Evolutionary conservation across 495 filamentous ascomycete genomes (phyloP), one percentile per base, ranked within the genome.

Genomic region (Aspergillus carlsbadensis): DNA sequence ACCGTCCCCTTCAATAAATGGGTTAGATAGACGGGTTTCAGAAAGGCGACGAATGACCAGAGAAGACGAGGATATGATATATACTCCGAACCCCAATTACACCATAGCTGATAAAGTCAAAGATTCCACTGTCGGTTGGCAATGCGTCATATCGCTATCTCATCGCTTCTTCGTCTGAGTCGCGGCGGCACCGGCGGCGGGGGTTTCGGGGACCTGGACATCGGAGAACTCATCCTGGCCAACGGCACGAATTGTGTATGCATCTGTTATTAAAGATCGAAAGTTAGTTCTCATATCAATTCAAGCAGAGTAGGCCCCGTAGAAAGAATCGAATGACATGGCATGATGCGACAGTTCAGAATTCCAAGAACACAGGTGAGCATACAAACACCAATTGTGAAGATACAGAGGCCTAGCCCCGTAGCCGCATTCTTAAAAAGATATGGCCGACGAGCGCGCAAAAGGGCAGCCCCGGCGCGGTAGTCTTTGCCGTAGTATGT

Each of bases 201-300:
- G 87, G 6, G 81, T 77, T 65, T 88, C 87, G 45, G 93, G 92
- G 40, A 96, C 85, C 64, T 84, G 83, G 52, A 99, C 92, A 68
- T 99, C 94, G 62, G 93, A 90, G 81, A 99, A 99, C 57, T 99
- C 91, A 70, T 99, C 94, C 74, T 98, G 95, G 34, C 91, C 87
- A 66, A 99, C 86, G 21, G 88, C 91, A 49, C 76, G 80, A 67
- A 99, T 88, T 8, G 94, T 98, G 72, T 88, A 98, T 49, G 84
- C 73, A 68, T 96, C 94, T 98, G 56, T 49, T 29, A 29, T 42
- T 20, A 11, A 41, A 5, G 18, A n/a, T n/a, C 11, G 24, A 5
- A 8, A 22, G n/a, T 58, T 45, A 8, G 52, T 40, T 13, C n/a
- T 34, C n/a, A 17, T 29, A n/a, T 8, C 29, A n/a, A 10, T 7